A percentile compares a stretch with the other conserved stretches of the same genome.
Conservation (phyloP, 371 early-diverging fungal genomes). For the Globomyces sp. region DNA sequence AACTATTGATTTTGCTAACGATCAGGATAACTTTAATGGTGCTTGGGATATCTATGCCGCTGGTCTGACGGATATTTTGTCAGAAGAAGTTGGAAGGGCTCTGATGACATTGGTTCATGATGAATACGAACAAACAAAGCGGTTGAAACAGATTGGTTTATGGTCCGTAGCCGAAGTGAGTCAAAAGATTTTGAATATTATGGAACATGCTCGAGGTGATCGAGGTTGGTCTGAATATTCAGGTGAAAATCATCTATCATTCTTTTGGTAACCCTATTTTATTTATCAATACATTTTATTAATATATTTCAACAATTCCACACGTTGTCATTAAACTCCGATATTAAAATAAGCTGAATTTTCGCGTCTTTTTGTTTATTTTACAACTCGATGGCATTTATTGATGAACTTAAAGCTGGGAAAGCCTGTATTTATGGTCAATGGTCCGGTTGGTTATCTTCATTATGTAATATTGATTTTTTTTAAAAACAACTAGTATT, state of each 20-base stretch:
- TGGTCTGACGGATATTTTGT: slow-evolving; percentile 70
- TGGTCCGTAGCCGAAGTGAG: slow-evolving; percentile 72
- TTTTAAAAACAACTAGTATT: not conserved
- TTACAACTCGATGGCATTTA: not conserved
- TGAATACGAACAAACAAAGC: slow-evolving; percentile 78
- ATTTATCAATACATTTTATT: not conserved
- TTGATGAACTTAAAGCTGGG: slow-evolving; percentile 14
- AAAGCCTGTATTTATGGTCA: slow-evolving; percentile 14
- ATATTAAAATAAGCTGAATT: too few species aligned
- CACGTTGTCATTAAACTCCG: too few species aligned
- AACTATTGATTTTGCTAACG: slow-evolving; percentile 22
- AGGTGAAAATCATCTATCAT: not conserved
- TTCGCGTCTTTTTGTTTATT: too few species aligned
- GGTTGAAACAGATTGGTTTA: slow-evolving; percentile 83
- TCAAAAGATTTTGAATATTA: slow-evolving; percentile 60
- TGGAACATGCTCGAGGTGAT: slow-evolving; percentile 78
- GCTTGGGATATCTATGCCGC: slow-evolving; percentile 89
- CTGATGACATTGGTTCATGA: slow-evolving; percentile 73
- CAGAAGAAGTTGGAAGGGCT: slow-evolving; percentile 79
- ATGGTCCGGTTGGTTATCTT: slow-evolving; percentile 15
- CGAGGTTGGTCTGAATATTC: slow-evolving; percentile 12
- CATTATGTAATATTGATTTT: not conserved
- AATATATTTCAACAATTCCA: not conserved
- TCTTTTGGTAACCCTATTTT: not conserved
- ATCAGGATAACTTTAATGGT: slow-evolving; percentile 82